Evolutionary conservation across 1,284 basidiomycete genomes (phyloP), one percentile per base, ranked within the genome.

Genomic region (Quambalaria eucalypti): DNA sequence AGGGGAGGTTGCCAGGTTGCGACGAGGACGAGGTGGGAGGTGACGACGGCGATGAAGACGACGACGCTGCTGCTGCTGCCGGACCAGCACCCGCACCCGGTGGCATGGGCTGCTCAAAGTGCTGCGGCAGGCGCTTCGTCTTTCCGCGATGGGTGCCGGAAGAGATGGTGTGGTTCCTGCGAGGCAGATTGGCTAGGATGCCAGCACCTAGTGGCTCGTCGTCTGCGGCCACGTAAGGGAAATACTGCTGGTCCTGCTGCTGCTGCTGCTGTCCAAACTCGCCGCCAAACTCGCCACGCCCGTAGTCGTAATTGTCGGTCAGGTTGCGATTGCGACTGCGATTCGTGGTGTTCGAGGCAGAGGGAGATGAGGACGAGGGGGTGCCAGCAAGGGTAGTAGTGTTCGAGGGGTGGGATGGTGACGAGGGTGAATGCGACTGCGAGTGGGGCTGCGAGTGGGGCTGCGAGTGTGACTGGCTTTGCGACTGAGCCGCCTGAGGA

Each of bases 151-250:
- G 12, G 25, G 44, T 28, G 14, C 49, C 29, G 21, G 52, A 14
- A n/a, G 28, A 46, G 48, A 54, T 54, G 14, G 52, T 54, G 36
- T 54, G 52, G 38, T 54, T 54, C 4, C 52, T 26, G 19, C 52
- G 7, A 7, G 52, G 52, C 49, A 51, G 25, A 28, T 23, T 19
- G 8, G 29, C 19, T 6, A 21, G 16, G 25, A 46, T 14, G 42
- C 42, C 42, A 23, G 42, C 21, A 19, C 42, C 42, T 2, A 46
- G 42, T 4, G 42, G 42, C 21, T 19, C 42, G 19, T 46, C 42
- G 19, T 46, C 42, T 6, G 16, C 42, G 42, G 16, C 42, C 14
- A 6, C 42, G 12, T 46, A 8, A 33, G n/a, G n/a, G n/a, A n/a
- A n/a, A n/a, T n/a, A n/a, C n/a, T n/a, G n/a, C n/a, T n/a, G n/a